Base-by-base conservation (phyloP, 1,284 basidiomycete genomes). In the Leccinum huronense region DNA sequence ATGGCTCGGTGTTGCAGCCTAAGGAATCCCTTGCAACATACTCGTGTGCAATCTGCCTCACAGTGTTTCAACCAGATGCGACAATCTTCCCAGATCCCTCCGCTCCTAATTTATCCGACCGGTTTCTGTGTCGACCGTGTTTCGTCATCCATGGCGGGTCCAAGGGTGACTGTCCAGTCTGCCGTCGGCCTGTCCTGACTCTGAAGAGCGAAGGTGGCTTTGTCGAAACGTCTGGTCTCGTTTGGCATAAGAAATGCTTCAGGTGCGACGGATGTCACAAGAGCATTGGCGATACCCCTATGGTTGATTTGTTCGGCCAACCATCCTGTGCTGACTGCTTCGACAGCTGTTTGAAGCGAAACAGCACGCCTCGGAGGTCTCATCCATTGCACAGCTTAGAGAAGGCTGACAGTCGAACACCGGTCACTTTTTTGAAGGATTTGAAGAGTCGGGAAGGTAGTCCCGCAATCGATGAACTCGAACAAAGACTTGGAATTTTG, bases 191-290 rank as follows among this genome's bases (percentile, higher is more conserved):
- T 7, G 90, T 93, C 6, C 80, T 92, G 14, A 84, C 86, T 27
- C 78, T 92, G 58, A 90, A 88, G 72, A 82, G 84, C 11, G 91
- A 93, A 74, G 91, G 91, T 2, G 86, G 84, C 4, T 93, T 89
- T 66, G 81, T 93, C 55, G 86, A 91, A 70, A 85, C 85, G 13
- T 82, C 83, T 7, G 85, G 84, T 55, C 81, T 82, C 54, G 84
- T 87, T 65, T 93, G 90, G 90, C 91, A 93, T 72, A 90, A 87
- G 74, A 82, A 79, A 51, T 93, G 91, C 74, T 93, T 93, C 77
- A 81, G 80, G 65, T 93, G 90, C 70, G 80, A 83, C 23, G 87
- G 85, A 3, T 93, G 91, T 71, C 82, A 80, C 72, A 89, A 84
- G 76, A 83, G 86, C 67, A 87, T 93, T 36, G 87, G 89, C 13